Conservation (phyloP, 106 monocot species). For the Gastrodia elata region DNA sequence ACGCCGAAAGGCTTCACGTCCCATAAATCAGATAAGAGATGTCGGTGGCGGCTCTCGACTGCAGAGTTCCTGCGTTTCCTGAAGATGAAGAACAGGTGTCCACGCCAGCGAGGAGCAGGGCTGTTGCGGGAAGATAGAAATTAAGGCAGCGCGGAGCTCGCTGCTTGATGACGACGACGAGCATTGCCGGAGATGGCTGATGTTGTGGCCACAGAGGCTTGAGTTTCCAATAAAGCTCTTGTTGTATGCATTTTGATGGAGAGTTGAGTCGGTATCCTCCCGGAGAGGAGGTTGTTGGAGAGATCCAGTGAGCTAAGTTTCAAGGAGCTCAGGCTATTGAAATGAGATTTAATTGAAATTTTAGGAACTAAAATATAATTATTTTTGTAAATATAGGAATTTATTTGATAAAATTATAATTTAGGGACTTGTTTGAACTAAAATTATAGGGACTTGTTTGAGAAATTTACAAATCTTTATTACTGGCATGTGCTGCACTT, state of each 20-base stretch:
- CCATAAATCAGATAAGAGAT: conserved; percentile 39
- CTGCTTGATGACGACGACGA: neutral
- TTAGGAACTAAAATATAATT: no score
- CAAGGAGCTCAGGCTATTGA: conserved; percentile 13
- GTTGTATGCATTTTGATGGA: conserved; percentile 27
- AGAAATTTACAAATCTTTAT: no score
- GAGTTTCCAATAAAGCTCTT: conserved; percentile 30
- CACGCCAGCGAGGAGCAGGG: conserved; percentile 11
- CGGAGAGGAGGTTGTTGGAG: conserved; percentile 25
- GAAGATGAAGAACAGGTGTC: conserved; percentile 11
- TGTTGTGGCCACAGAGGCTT: conserved; percentile 27
- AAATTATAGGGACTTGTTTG: no score
- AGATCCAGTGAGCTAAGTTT: conserved; percentile 27
- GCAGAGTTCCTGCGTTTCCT: neutral
- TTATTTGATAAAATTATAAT: no score
- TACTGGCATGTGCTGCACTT: no score
- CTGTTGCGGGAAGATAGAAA: conserved; percentile 10
- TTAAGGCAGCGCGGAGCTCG: conserved; percentile 9
- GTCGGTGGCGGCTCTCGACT: neutral
- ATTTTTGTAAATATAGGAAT: no score
- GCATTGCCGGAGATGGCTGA: conserved; percentile 18
- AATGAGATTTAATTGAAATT: no score
- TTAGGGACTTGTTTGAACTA: no score
- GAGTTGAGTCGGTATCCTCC: conserved; percentile 16
- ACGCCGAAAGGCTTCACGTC: conserved; percentile 70